Evolutionary conservation across 2,329 filamentous ascomycete species (phyloP).

Genomic region (Pseudogymnoascus sp.): DNA sequence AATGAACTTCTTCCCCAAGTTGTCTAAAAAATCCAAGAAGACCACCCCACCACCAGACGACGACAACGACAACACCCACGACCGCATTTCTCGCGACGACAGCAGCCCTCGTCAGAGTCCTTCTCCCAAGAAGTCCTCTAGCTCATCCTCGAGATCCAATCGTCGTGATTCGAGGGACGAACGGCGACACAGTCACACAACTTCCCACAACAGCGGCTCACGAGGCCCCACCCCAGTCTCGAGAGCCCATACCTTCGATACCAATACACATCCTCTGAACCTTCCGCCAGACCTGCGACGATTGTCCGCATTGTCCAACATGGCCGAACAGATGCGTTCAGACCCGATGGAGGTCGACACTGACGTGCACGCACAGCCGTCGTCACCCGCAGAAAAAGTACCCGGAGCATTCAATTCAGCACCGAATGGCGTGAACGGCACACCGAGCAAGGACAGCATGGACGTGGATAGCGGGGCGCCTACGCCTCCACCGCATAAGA

Average conservation of each 20-base stretch:
- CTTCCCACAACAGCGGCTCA: slow-evolving; percentile 25
- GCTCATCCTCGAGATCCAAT: slow-evolving; percentile 19
- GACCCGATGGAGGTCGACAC: slow-evolving; percentile 70
- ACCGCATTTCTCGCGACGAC: background rate
- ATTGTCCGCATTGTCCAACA: slow-evolving; percentile 57
- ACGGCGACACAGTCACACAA: slow-evolving; percentile 18
- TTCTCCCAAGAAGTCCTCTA: slow-evolving; percentile 24
- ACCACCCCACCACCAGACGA: slow-evolving; percentile 23
- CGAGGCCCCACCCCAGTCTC: slow-evolving; percentile 21
- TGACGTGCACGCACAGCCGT: slow-evolving; percentile 45
- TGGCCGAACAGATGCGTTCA: slow-evolving; percentile 38
- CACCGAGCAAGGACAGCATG: slow-evolving; percentile 29
- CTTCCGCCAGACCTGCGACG: slow-evolving; percentile 79
- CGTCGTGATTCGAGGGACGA: slow-evolving; percentile 17
- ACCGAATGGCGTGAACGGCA: slow-evolving; percentile 38
- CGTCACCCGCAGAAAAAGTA: slow-evolving; percentile 41
- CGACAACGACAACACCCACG: slow-evolving; percentile 12
- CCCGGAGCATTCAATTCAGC: slow-evolving; percentile 35
- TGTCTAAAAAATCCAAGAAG: slow-evolving; percentile 29
- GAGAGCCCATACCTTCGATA: slow-evolving; percentile 42
- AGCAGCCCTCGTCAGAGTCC: slow-evolving; percentile 18
- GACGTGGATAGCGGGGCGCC: slow-evolving; percentile 44
- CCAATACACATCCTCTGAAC: slow-evolving; percentile 79
- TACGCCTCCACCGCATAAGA: slow-evolving; percentile 64
- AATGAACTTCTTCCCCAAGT: slow-evolving; percentile 31